A percentile compares a stretch with the other conserved stretches of the same genome.
Conservation (phyloP, 441 rosid species). For the Jatropha podagrica region DNA sequence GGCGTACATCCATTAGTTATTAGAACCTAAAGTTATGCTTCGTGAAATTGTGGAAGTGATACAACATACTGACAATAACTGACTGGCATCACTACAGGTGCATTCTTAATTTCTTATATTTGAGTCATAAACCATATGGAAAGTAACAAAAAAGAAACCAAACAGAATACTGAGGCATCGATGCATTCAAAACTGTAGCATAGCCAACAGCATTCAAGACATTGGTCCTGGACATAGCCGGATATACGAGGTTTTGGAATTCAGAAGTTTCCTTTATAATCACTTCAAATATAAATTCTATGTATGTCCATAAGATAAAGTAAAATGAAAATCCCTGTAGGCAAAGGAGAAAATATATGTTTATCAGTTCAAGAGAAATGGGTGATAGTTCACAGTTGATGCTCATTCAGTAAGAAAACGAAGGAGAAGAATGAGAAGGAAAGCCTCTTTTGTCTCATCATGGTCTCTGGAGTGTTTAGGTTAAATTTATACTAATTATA, state of each 20-base stretch:
- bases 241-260: neutral
- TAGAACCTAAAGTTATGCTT: conserved; percentile 4
- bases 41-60: neutral
- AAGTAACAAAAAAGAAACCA: neutral
- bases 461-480: neutral
- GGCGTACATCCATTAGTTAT: neutral
- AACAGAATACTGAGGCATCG: neutral
- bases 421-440: neutral
- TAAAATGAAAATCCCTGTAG: neutral
- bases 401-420: neutral
- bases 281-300: neutral
- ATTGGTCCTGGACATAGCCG: neutral
- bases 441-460: neutral
- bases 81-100: neutral
- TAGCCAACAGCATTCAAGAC: neutral
- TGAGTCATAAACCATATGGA: neutral
- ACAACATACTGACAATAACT: neutral
- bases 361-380: neutral
- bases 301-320: neutral
- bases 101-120: neutral
- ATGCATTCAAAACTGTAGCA: neutral
- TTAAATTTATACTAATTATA: neutral
- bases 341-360: neutral
- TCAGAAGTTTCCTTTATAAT: neutral
- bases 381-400: neutral